phyloP scores from a whole-genome alignment of 2,329 filamentous ascomycete genomes.

The Penicillium psychrosexuale region DNA sequence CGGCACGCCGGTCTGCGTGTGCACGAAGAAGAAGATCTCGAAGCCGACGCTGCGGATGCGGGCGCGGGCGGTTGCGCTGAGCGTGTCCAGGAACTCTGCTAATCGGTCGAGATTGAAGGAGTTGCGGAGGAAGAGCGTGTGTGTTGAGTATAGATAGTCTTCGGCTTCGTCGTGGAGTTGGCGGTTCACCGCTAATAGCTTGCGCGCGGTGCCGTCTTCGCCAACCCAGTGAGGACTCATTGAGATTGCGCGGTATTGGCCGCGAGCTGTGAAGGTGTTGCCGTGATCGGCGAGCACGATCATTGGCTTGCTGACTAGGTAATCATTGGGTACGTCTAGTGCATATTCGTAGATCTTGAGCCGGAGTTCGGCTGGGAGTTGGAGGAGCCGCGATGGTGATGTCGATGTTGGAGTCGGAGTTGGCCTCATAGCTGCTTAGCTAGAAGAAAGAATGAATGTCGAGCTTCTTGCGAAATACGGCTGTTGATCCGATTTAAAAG shows the following conservation, averaged over 20 bases:
- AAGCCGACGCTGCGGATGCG: conserved; percentile 37
- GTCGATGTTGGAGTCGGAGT: not conserved
- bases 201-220: conserved; percentile 31
- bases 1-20: conserved; percentile 32
- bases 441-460: not conserved
- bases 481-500: not conserved
- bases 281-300: conserved; percentile 36
- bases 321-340: conserved; percentile 31
- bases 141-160: conserved; percentile 33
- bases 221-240: conserved; percentile 37
- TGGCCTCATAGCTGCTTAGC: not conserved
- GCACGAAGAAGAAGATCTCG: conserved; percentile 38
- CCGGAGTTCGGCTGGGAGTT: conserved; percentile 32
- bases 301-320: conserved; percentile 29
- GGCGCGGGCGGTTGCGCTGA: conserved; percentile 30
- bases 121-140: conserved; percentile 38
- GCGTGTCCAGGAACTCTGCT: conserved; percentile 32
- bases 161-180: conserved; percentile 38
- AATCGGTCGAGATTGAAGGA: conserved; percentile 32
- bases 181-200: conserved; percentile 31
- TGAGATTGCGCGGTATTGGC: conserved; percentile 30
- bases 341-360: conserved; percentile 37
- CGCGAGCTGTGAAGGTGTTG: conserved; percentile 31
- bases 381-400: conserved; percentile 22
- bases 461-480: not conserved